phyloP scores from a whole-genome alignment of 2,329 filamentous ascomycete species.

The Talaromyces sp. region DNA sequence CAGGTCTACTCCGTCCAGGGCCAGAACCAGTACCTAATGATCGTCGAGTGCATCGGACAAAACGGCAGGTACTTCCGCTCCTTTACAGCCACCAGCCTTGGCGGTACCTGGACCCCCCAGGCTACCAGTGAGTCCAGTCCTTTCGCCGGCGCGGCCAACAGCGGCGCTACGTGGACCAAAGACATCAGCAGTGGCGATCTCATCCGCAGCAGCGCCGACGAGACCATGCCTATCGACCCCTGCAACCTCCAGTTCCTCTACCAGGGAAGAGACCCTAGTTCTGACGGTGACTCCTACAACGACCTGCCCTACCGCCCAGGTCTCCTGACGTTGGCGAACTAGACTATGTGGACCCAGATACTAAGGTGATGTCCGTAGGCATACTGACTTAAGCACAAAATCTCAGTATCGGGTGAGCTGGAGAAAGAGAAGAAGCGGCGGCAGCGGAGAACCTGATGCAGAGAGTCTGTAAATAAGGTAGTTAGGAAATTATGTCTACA shows the following conservation, averaged over 20 bases:
- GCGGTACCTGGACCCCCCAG: slow-evolving; percentile 55
- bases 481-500: too few relatives aligned
- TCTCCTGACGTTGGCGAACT: slow-evolving; percentile 48
- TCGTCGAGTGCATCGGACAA: slow-evolving; percentile 58
- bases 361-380: too few relatives aligned
- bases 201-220: slow-evolving; percentile 51
- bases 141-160: slow-evolving; percentile 64
- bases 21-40: slow-evolving; percentile 57
- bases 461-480: too few relatives aligned
- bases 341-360: too few relatives aligned
- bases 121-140: slow-evolving; percentile 52
- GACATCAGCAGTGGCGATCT: slow-evolving; percentile 64
- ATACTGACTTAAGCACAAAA: too few relatives aligned
- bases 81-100: slow-evolving; percentile 55
- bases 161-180: slow-evolving; percentile 60
- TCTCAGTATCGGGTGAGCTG: too few relatives aligned
- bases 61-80: slow-evolving; percentile 62
- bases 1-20: slow-evolving; percentile 59
- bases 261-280: slow-evolving; percentile 50
- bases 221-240: slow-evolving; percentile 58
- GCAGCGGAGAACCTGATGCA: too few relatives aligned
- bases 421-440: too few relatives aligned
- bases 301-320: slow-evolving; percentile 51
- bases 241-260: slow-evolving; percentile 63
- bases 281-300: slow-evolving; percentile 37